Evolutionary conservation across 1,284 basidiomycete genomes (phyloP).

Genomic region (Melampsora abietis-canadensis): DNA sequence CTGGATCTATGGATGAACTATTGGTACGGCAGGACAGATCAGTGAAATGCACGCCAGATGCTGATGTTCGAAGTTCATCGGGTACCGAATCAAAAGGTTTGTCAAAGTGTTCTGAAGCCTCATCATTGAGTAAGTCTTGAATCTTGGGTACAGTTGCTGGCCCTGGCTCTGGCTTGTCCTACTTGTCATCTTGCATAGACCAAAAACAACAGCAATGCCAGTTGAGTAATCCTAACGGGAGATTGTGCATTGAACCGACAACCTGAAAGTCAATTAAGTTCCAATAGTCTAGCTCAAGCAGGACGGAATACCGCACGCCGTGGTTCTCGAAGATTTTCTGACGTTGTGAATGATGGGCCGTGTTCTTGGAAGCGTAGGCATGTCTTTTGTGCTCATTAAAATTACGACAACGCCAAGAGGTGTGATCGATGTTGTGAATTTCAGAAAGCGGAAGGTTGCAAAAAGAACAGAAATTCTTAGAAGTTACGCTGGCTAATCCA

Average conservation of each 20-base stretch:
- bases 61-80: not conserved
- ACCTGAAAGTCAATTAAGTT: conserved; percentile 34
- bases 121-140: not conserved
- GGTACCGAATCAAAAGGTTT: not conserved
- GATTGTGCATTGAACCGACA: conserved; percentile 36
- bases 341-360: too few species aligned
- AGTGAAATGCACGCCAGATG: not conserved
- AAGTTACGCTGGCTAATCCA: conserved; percentile 25
- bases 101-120: not conserved
- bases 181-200: conserved; percentile 19
- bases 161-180: conserved; percentile 5
- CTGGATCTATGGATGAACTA: not conserved
- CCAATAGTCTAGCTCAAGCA: conserved; percentile 34
- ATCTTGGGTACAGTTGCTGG: conserved; percentile 2
- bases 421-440: conserved; percentile 7
- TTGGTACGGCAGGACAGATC: conserved; percentile 4
- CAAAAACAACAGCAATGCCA: conserved; percentile 26
- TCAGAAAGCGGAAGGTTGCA: conserved; percentile 14
- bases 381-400: too few species aligned
- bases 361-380: too few species aligned
- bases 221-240: conserved; percentile 10
- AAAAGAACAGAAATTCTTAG: conserved; percentile 40
- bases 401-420: conserved; percentile 7
- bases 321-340: not conserved
- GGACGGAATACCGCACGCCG: conserved; percentile 27